phyloP scores from a whole-genome alignment of 2,329 filamentous ascomycete species.

The Aspergillus quadrilineatus region DNA sequence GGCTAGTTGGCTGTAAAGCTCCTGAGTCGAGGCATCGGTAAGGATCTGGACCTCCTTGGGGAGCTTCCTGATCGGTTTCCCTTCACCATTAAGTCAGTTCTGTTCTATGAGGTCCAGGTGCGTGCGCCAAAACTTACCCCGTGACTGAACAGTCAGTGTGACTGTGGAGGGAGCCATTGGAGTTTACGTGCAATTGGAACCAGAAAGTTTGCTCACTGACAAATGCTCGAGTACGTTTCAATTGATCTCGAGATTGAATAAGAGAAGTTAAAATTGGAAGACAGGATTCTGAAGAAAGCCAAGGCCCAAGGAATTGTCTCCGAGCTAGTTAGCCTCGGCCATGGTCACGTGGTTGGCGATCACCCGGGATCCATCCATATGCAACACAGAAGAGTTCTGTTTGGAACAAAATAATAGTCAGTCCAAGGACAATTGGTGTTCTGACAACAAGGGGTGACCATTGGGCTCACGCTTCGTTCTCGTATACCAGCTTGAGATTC shows the following conservation, averaged over 20 bases:
- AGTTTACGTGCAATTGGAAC: not conserved
- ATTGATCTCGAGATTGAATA: not conserved
- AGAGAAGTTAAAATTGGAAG: not conserved
- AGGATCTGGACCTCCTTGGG: constrained; percentile 56
- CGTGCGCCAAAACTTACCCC: constrained; percentile 35
- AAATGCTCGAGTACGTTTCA: not conserved
- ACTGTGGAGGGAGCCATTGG: constrained; percentile 39
- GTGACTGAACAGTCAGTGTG: constrained; percentile 41
- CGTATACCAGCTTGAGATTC: not conserved
- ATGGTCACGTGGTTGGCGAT: not conserved
- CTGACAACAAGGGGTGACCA: not conserved
- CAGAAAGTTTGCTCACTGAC: not conserved
- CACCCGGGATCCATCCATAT: not conserved
- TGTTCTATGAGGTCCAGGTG: constrained; percentile 1
- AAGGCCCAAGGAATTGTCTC: not conserved
- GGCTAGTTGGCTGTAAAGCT: constrained; percentile 60
- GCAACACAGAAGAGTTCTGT: not conserved
- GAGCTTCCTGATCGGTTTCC: constrained; percentile 62
- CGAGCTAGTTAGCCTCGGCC: not conserved
- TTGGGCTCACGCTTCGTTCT: not conserved
- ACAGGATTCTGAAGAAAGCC: not conserved
- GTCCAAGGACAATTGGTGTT: not conserved
- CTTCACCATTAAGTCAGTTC: constrained; percentile 38
- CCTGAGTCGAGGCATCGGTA: constrained; percentile 51
- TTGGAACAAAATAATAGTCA: not conserved